A percentile compares a stretch with the other conserved stretches of the same genome.
These are phyloP conservation scores for Chlamydomonas sp. DNA, from an alignment of 139 green algal genomes.

Conservation along the genomic window DNA sequence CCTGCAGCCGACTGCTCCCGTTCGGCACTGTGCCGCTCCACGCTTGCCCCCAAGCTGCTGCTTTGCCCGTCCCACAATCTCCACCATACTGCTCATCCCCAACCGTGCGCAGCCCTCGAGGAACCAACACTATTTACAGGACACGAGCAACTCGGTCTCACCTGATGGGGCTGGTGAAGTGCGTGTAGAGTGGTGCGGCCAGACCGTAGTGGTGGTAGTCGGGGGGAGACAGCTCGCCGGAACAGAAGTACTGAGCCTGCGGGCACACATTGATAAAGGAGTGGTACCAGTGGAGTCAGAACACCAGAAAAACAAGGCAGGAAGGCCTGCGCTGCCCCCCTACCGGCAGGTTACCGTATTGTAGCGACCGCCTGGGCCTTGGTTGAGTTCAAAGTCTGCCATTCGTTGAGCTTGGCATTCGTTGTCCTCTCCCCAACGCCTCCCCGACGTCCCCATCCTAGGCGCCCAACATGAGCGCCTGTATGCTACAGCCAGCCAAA, in stretches of 20 bases:
- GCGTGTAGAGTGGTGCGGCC: slow-evolving; percentile 93
- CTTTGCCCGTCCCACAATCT: background rate
- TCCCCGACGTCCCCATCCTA: background rate
- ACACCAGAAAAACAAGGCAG: too few relatives aligned
- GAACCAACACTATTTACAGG: background rate
- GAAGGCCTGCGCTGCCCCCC: too few relatives aligned
- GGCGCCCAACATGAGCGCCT: too few relatives aligned
- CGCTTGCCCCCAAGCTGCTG: too few relatives aligned
- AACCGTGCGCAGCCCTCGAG: background rate
- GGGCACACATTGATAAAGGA: background rate
- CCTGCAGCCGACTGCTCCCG: too few relatives aligned
- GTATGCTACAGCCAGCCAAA: too few relatives aligned
- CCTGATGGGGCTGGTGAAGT: slow-evolving; percentile 97
- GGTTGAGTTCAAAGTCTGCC: too few relatives aligned
- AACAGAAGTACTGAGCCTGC: slow-evolving; percentile 87
- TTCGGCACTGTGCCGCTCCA: too few relatives aligned
- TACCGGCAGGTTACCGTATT: too few relatives aligned
- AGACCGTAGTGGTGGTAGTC: slow-evolving; percentile 95
- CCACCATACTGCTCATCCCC: background rate
- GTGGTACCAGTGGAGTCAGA: background rate
- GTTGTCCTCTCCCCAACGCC: background rate
- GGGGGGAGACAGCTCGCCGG: slow-evolving; percentile 56
- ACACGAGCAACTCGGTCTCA: background rate
- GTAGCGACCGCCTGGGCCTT: too few relatives aligned
- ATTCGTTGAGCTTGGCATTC: too few relatives aligned